Evolutionary conservation across 1,139 yeast genomes (phyloP).

Genomic region (Protomyces gravidus): DNA sequence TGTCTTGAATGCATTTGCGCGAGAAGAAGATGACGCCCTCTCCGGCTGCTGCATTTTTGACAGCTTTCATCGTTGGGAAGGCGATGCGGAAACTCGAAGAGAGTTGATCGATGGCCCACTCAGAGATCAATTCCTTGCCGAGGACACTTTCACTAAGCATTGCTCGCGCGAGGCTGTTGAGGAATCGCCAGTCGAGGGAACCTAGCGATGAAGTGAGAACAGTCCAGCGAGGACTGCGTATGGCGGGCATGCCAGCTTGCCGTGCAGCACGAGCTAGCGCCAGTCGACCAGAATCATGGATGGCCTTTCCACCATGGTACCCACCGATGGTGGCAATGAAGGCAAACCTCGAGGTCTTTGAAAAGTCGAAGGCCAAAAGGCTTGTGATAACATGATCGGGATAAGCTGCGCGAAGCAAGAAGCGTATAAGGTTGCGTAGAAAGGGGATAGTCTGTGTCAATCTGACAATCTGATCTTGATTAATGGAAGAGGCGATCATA

Average conservation of each 20-base stretch:
- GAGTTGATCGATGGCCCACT: not conserved
- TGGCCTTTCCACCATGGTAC: slow-evolving; percentile 9
- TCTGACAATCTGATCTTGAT: not conserved
- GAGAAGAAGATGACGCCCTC: slow-evolving; percentile 35
- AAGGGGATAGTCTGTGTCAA: slow-evolving; percentile 20
- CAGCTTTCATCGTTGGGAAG: slow-evolving; percentile 34
- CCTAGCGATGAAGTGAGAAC: slow-evolving; percentile 29
- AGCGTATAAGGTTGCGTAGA: slow-evolving; percentile 31
- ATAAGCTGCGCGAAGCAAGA: slow-evolving; percentile 32
- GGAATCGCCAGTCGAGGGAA: slow-evolving; percentile 25
- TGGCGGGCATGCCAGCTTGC: not conserved
- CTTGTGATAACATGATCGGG: slow-evolving; percentile 29
- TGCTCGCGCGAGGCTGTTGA: slow-evolving; percentile 4
- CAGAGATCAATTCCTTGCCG: not conserved
- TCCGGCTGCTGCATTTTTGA: slow-evolving; percentile 30
- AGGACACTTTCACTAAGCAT: slow-evolving; percentile 1
- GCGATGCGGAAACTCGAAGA: slow-evolving; percentile 29
- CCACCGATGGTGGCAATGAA: slow-evolving; percentile 36
- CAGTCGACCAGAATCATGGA: slow-evolving; percentile 14
- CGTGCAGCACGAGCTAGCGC: slow-evolving; percentile 17
- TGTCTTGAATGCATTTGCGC: slow-evolving; percentile 27
- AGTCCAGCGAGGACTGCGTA: not conserved
- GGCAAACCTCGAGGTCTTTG: slow-evolving; percentile 29
- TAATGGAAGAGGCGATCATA: not conserved
- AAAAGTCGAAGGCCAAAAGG: slow-evolving; percentile 33